phyloP scores from a whole-genome alignment of 768 basidiomycete genomes.

The Leucocoprinus birnbaumii region DNA sequence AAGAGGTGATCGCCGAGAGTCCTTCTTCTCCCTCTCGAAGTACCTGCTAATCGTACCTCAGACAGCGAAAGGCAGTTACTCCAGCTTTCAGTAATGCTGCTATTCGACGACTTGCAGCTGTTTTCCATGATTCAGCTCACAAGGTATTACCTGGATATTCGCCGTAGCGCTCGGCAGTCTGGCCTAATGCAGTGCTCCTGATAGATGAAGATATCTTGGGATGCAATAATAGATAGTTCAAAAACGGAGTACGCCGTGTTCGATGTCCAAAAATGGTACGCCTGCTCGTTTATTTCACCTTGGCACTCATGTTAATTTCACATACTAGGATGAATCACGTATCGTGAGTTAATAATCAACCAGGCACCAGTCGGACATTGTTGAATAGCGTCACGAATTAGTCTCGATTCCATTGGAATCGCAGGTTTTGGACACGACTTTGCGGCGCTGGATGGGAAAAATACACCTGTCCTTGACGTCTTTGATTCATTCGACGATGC shows the following conservation, averaged over 20 bases:
- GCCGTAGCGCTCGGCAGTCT: too few species aligned
- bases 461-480: slow-evolving; percentile 34
- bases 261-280: slow-evolving; percentile 47
- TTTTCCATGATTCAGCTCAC: slow-evolving; percentile 51
- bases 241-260: slow-evolving; percentile 26
- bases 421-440: slow-evolving; percentile 62
- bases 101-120: slow-evolving; percentile 39
- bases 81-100: slow-evolving; percentile 53
- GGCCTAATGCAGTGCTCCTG: too few species aligned
- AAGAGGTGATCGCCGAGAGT: slow-evolving; percentile 27
- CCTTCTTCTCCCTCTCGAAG: neutral
- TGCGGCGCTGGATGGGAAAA: slow-evolving; percentile 45
- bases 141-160: slow-evolving; percentile 29
- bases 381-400: slow-evolving; percentile 18
- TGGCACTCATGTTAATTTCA: neutral
- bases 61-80: slow-evolving; percentile 48
- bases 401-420: slow-evolving; percentile 56
- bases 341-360: slow-evolving; percentile 25
- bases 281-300: neutral
- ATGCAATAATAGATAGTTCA: slow-evolving; percentile 24
- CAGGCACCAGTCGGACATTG: neutral
- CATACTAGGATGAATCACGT: slow-evolving; percentile 44
- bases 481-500: slow-evolving; percentile 34
- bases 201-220: slow-evolving; percentile 32
- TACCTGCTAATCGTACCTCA: slow-evolving; percentile 10